Evolutionary conservation across 257 asterid species (phyloP).

Genomic region (Cynanchum wilfordii): DNA sequence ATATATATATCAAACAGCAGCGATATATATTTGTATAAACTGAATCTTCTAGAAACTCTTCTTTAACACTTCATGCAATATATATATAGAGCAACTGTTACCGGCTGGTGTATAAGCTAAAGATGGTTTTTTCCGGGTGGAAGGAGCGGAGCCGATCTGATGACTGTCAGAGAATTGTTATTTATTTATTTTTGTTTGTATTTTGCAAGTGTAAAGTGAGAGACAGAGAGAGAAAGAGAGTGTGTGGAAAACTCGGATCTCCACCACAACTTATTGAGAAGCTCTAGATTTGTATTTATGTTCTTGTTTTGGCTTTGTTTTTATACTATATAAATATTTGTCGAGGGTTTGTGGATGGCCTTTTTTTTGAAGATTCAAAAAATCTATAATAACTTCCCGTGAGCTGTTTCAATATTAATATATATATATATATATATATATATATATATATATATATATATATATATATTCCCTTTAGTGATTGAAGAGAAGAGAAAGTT

Average conservation of each 20-base stretch:
- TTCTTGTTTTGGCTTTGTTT: constrained; percentile 36
- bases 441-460: no score
- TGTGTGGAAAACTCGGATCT: constrained; percentile 32
- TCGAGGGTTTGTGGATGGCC: constrained; percentile 52
- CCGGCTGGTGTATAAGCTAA: neutral
- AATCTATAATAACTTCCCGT: constrained; percentile 49
- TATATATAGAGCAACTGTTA: no score
- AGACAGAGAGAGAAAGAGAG: constrained; percentile 26
- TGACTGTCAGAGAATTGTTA: constrained; percentile 9
- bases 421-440: neutral
- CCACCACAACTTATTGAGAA: constrained; percentile 54
- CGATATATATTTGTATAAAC: no score
- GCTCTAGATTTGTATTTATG: constrained; percentile 46
- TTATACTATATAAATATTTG: neutral
- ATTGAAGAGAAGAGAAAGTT: no score
- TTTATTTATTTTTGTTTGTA: constrained; percentile 1
- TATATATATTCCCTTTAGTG: no score
- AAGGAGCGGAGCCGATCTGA: constrained; percentile 1
- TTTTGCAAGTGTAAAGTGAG: constrained; percentile 17
- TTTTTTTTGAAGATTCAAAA: constrained; percentile 50
- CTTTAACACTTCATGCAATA: neutral
- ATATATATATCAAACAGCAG: neutral
- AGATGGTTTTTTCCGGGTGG: constrained; percentile 6
- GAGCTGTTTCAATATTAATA: constrained; percentile 35
- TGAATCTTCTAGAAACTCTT: no score